A percentile compares a stretch with the other conserved stretches of the same genome.
Evolutionary conservation across 2,329 filamentous ascomycete species (phyloP).

Genomic region (Ophiostoma sp.): DNA sequence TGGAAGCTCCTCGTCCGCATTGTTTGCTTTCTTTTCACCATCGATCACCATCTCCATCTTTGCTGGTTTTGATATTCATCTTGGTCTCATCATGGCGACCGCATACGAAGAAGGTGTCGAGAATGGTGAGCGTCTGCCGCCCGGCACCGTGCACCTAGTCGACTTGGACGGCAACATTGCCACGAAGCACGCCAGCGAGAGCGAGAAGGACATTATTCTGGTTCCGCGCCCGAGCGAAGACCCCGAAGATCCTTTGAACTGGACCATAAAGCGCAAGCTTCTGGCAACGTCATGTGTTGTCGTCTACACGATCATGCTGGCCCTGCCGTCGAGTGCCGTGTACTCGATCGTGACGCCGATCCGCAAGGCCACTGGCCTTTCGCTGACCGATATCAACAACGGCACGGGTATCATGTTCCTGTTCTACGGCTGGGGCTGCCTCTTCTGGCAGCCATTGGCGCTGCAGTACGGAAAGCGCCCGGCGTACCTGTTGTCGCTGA

Average conservation of each 20-base stretch:
- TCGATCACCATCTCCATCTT: neutral
- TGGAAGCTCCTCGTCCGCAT: neutral
- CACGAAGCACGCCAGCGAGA: neutral
- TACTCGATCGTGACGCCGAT: conserved; percentile 48
- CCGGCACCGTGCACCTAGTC: conserved; percentile 13
- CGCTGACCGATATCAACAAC: conserved; percentile 41
- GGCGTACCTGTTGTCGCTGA: conserved; percentile 29
- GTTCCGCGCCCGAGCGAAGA: conserved; percentile 40
- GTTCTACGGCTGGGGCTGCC: conserved; percentile 40
- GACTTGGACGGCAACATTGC: conserved; percentile 3
- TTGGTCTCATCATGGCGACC: neutral
- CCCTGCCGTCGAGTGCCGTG: conserved; percentile 43
- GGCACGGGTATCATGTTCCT: conserved; percentile 46
- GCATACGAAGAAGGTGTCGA: conserved; percentile 12
- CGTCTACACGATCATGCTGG: conserved; percentile 43
- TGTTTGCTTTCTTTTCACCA: neutral
- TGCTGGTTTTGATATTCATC: neutral
- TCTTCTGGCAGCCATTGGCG: conserved; percentile 46
- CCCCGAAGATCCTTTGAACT: conserved; percentile 49
- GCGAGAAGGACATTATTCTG: conserved; percentile 36
- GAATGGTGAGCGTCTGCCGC: neutral
- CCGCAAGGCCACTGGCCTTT: conserved; percentile 42
- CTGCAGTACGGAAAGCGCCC: conserved; percentile 38
- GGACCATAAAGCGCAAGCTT: conserved; percentile 45
- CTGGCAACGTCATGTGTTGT: conserved; percentile 35